Conservation (phyloP, 2,329 filamentous ascomycete species). For the Sporothrix variecibatus region DNA sequence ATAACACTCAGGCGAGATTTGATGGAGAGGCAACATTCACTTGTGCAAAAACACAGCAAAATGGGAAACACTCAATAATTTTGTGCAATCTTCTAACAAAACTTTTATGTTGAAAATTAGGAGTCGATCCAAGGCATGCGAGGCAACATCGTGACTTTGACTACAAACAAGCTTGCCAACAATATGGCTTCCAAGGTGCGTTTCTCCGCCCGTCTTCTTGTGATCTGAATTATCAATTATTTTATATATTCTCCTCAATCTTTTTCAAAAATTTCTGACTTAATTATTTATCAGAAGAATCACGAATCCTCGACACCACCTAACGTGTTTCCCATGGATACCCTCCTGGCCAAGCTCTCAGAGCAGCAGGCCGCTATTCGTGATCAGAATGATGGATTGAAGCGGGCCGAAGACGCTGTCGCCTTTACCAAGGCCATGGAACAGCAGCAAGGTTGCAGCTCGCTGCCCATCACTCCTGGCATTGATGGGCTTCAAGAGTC, state of each 20-base stretch:
- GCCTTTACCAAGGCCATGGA: slow-evolving; percentile 45
- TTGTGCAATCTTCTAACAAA: neutral
- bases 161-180: slow-evolving; percentile 58
- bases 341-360: slow-evolving; percentile 71
- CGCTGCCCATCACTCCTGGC: slow-evolving; percentile 64
- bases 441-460: slow-evolving; percentile 56
- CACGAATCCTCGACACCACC: slow-evolving; percentile 44
- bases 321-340: slow-evolving; percentile 64
- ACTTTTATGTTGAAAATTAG: slow-evolving; percentile 11
- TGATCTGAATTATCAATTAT: neutral
- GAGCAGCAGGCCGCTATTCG: slow-evolving; percentile 66
- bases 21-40: neutral
- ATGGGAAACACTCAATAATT: neutral
- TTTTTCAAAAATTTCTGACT: slow-evolving; percentile 30
- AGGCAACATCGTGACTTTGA: slow-evolving; percentile 50
- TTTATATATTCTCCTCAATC: neutral
- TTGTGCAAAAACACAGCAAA: neutral
- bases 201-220: neutral
- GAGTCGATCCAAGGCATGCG: slow-evolving; percentile 37
- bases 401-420: slow-evolving; percentile 43
- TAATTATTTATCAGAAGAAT: slow-evolving; percentile 42
- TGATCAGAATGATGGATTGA: slow-evolving; percentile 59
- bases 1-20: neutral
- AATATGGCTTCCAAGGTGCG: slow-evolving; percentile 56
- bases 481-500: slow-evolving; percentile 55